A percentile compares a stretch with the other conserved stretches of the same genome.
These are phyloP conservation scores for Bryoglossum gracile DNA, from an alignment of 495 filamentous ascomycete genomes.

Conservation along the genomic window DNA sequence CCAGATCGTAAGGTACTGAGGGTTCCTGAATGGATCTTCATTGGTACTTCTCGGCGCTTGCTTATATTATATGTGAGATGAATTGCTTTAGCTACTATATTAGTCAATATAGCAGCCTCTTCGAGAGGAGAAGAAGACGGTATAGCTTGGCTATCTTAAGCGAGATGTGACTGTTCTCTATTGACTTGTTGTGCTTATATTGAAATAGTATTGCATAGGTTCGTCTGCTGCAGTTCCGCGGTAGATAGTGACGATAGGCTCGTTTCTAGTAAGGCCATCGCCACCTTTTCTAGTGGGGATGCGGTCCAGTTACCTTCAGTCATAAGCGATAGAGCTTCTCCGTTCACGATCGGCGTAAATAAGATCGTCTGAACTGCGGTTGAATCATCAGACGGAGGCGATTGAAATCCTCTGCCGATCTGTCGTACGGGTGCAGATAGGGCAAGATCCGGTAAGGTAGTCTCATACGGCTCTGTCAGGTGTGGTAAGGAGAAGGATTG, in stretches of 20 bases:
- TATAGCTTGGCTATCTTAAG: conserved; percentile 5
- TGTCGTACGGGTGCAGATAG: conserved; percentile 1
- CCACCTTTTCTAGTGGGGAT: conserved; percentile 2
- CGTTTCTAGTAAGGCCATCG: background rate
- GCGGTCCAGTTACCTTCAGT: background rate
- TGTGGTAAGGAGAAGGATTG: background rate
- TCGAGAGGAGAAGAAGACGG: background rate
- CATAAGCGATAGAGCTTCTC: conserved; percentile 1
- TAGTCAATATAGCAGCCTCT: background rate
- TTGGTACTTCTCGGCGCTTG: background rate
- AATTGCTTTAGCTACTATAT: conserved; percentile 1
- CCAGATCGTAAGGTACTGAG: conserved; percentile 1
- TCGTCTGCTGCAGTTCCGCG: background rate
- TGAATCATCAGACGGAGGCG: background rate
- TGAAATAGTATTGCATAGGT: conserved; percentile 1
- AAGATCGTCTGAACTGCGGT: background rate
- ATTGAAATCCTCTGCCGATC: conserved; percentile 1
- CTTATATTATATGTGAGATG: background rate
- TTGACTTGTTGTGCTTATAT: background rate
- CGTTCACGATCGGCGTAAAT: background rate
- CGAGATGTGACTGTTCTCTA: background rate
- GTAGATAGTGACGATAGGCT: background rate
- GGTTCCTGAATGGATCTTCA: conserved; percentile 1
- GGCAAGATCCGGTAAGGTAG: conserved; percentile 1
- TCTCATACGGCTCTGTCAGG: background rate